Base-by-base conservation (phyloP, 2,329 filamentous ascomycete species). In the Penicillium sp. region DNA sequence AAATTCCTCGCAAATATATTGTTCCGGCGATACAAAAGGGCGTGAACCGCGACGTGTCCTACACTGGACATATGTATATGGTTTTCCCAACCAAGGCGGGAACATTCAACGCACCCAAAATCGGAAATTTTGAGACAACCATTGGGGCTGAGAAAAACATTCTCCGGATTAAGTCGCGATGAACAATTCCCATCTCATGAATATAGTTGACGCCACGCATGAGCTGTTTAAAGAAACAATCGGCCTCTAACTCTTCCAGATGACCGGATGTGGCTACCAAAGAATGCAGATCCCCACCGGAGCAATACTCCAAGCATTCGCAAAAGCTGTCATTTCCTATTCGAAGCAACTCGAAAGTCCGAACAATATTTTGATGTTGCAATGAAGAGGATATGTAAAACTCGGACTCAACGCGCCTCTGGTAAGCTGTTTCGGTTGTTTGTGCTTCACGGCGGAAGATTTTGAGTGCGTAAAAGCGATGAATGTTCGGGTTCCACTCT, bases 231-330 rank as follows among this genome's bases (percentile, higher is more conserved):
- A 96, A 96, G 74, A 90, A 92, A 75, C 91, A 96, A 70, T 95
- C 90, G 56, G 91, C 91, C 72, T 96, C 91, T 53, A 83, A 78
- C 34, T 56, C 34, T 29, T 43, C 90, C 21, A 96, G 84, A 72
- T 93, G 93, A 57, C 88, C 88, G 39, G 88, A 88, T 4, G 90
- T 85, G 13, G 94, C 83, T 14, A 96, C 88, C 2, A 95, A 81
- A 0, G 89, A 93, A 72, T 95, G 95, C 29, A 96, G 78, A 69
- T 96, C 91, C 52, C 91, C 91, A 50, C 91, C 91, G 34, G 90
- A 89, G 69, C 91, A 95, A 69, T 91, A 96, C 74, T 96, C 91
- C 91, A 96, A 95, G 50, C 95, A 90, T 71, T 96, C 91, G 73
- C 91, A 96, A 72, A 90, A 95, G 75, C 94, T 94, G 65, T 90